Conservation (phyloP, 2,329 filamentous ascomycete species). For the Ophiostoma perfectum region DNA sequence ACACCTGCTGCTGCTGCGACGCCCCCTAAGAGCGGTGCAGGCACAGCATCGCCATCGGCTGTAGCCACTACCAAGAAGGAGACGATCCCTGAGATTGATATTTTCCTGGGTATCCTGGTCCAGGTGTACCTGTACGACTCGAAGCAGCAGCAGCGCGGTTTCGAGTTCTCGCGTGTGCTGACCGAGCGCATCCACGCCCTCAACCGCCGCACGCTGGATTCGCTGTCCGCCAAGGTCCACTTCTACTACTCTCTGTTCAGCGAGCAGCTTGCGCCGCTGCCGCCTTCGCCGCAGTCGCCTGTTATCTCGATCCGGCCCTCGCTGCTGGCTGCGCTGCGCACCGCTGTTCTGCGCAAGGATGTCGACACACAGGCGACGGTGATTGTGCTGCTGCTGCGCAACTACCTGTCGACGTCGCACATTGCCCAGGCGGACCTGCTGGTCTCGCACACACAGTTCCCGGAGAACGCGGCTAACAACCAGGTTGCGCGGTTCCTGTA, state of each 20-base stretch:
- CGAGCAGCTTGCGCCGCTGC: slow-evolving; percentile 80
- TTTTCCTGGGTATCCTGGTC: slow-evolving; percentile 78
- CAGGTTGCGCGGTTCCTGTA: slow-evolving; percentile 96
- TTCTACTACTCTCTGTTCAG: slow-evolving; percentile 97
- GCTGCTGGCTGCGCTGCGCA: slow-evolving; percentile 81
- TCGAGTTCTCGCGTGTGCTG: slow-evolving; percentile 76
- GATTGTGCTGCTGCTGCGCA: slow-evolving; percentile 88
- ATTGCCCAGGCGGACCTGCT: slow-evolving; percentile 95
- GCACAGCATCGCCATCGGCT: slow-evolving; percentile 12
- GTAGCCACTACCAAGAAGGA: slow-evolving; percentile 60
- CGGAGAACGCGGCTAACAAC: slow-evolving; percentile 90
- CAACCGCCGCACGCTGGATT: slow-evolving; percentile 91
- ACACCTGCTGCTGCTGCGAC: slow-evolving; percentile 35
- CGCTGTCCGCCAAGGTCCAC: slow-evolving; percentile 90
- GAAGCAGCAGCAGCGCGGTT: slow-evolving; percentile 73
- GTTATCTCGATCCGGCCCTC: slow-evolving; percentile 81
- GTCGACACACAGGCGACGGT: slow-evolving; percentile 95
- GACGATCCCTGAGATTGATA: slow-evolving; percentile 76
- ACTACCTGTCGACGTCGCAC: slow-evolving; percentile 92
- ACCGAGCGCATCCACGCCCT: slow-evolving; percentile 79
- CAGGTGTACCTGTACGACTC: slow-evolving; percentile 87
- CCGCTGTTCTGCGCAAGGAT: slow-evolving; percentile 94
- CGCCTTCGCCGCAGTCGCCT: slow-evolving; percentile 82
- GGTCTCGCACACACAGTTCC: slow-evolving; percentile 93
- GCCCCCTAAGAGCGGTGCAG: slow-evolving; percentile 44